A percentile compares a stretch with the other conserved stretches of the same genome.
phyloP scores from a whole-genome alignment of 768 basidiomycete species.

The Infundibulicybe gibba region DNA sequence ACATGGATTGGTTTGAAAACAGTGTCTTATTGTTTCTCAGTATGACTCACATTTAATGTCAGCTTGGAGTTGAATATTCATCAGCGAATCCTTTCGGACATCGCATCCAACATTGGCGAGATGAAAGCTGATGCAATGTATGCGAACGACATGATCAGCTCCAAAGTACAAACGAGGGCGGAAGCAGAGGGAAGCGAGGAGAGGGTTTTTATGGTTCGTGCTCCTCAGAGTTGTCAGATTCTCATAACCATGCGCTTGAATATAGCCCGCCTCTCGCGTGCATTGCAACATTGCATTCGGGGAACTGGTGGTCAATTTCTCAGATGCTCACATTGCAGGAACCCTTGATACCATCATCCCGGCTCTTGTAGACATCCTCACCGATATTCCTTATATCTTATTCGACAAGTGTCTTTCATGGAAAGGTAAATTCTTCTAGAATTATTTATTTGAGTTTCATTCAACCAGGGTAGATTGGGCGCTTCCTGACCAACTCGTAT shows the following conservation, averaged over 20 bases:
- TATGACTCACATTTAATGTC: constrained; percentile 4
- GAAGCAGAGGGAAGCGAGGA: constrained; percentile 20
- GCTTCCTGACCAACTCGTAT: constrained; percentile 81
- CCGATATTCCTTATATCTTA: constrained; percentile 70
- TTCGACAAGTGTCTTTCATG: constrained; percentile 79
- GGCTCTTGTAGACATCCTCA: constrained; percentile 62
- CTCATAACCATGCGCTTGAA: background rate
- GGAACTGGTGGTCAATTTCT: constrained; percentile 66
- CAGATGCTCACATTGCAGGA: constrained; percentile 46
- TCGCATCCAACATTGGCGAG: constrained; percentile 55
- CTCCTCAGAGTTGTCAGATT: background rate
- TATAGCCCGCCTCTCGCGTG: constrained; percentile 63
- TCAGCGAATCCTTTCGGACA: constrained; percentile 71
- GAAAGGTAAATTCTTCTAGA: constrained; percentile 51
- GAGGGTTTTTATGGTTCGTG: constrained; percentile 39
- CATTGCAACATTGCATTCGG: constrained; percentile 86
- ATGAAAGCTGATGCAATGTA: constrained; percentile 41
- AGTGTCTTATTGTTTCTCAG: constrained; percentile 1
- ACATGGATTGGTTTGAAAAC: constrained; percentile 47
- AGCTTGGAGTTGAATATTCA: constrained; percentile 80
- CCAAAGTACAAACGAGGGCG: constrained; percentile 49
- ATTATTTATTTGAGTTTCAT: background rate
- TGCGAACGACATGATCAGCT: constrained; percentile 55
- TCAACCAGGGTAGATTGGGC: constrained; percentile 65
- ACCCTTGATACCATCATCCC: constrained; percentile 52